Percentiles rank a stretch among this genome's conserved stretches.
Conservation (phyloP, 75 land plant species). For the Sequoiadendron giganteum region DNA sequence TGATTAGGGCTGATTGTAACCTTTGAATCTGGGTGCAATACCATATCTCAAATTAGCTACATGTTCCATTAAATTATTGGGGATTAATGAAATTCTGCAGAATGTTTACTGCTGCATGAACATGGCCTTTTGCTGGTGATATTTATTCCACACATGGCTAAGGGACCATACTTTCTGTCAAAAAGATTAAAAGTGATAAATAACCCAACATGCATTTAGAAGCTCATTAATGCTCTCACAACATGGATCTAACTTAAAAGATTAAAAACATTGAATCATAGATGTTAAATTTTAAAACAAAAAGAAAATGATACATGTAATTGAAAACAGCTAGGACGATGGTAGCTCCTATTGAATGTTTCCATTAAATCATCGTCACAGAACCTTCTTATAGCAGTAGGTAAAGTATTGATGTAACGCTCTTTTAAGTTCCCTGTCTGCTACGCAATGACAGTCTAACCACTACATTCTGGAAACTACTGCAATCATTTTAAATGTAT, state of each 20-base stretch:
- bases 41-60: neutral
- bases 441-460: neutral
- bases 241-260: neutral
- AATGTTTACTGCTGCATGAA: neutral
- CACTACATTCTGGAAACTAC: neutral
- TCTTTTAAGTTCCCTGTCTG: neutral
- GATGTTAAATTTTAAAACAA: neutral
- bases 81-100: neutral
- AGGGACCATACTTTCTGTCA: neutral
- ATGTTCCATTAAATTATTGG: neutral
- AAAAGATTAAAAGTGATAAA: neutral
- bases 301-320: neutral
- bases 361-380: neutral
- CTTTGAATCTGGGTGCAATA: neutral
- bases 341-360: neutral
- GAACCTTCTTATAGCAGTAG: neutral
- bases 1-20: slow-evolving; percentile 2
- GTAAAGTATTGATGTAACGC: neutral
- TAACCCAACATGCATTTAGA: neutral
- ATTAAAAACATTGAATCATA: neutral
- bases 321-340: neutral
- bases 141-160: neutral
- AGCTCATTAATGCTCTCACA: neutral
- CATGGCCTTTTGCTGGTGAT: neutral
- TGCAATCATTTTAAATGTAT: no score